Conservation (phyloP, 371 early-diverging fungal genomes). For the Mortierella sp. region DNA sequence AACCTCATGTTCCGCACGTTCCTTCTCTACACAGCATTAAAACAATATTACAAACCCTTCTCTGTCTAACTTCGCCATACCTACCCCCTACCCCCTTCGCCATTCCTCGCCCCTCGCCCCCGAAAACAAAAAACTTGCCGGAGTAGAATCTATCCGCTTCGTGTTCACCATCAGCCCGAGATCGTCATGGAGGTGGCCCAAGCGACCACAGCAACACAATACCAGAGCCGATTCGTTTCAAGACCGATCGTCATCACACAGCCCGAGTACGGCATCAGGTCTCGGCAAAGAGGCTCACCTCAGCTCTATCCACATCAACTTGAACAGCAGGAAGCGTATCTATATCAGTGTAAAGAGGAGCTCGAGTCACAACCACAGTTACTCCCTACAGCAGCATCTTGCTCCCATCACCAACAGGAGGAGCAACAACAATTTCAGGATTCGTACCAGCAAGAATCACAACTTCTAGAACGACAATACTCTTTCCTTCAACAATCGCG, state of each 20-base stretch:
- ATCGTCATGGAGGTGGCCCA: not conserved
- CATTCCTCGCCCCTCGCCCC: not conserved
- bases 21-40: not conserved
- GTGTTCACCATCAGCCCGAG: not conserved
- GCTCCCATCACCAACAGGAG: not conserved
- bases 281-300: not conserved
- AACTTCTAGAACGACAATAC: not conserved
- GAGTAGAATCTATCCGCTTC: not conserved
- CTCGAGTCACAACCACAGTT: not conserved
- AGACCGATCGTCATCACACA: no score
- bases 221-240: no score
- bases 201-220: not conserved
- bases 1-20: no score
- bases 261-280: not conserved
- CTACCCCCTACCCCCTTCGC: not conserved
- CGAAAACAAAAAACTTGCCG: no score
- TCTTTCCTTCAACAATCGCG: not conserved
- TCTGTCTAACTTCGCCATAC: no score
- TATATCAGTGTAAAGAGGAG: not conserved
- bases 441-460: not conserved
- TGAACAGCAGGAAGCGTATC: not conserved
- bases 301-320: not conserved
- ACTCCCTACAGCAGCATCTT: not conserved
- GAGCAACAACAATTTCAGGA: slow-evolving; percentile 1
- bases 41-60: not conserved